Base-by-base conservation (phyloP, 2,329 filamentous ascomycete genomes). In the Pseudogymnoascus sp. region DNA sequence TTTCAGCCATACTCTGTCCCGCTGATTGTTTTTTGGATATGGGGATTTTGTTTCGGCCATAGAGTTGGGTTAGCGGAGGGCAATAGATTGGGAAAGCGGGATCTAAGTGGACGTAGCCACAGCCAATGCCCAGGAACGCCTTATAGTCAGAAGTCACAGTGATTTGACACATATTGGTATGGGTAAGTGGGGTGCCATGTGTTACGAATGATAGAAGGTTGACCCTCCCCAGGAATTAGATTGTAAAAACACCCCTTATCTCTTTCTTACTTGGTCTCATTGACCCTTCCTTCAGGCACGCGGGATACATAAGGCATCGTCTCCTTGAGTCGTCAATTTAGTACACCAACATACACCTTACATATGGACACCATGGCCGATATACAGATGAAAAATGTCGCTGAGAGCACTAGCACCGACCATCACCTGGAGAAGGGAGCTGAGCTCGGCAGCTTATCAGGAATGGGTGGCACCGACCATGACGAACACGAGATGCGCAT, bases 401-500 rank as follows among this genome's bases (percentile, higher is more conserved):
- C 47, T n/a, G 47, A 54, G n/a, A 54, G 47, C 25, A 54, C 47
- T 7, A 61, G 57, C 22, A 20, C 35, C 25, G 35, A 57, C 33
- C 54, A 61, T 4, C 50, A 30, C 18, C 33, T 41, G 12, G 41
- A 54, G 5, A 61, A 65, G 20, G 63, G 60, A 18, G 59, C 66
- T 37, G 69, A 68, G 60, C 37, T 65, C 35, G 63, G 58, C 9
- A 67, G 61, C 43, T 43, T 63, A 35, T 61, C 65, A 54, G 38
- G 60, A 33, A 58, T 64, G 37, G 67, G 70, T 37, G 69, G 69
- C 43, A 72, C 66, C 4, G 60, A 67, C 43, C 58, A 65, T 59
- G 73, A 75, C 64, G 65, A 69, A 28, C 65, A 67, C 20, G 73
- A 74, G 63, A 74, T 75, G 72, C 61, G 63, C 39, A 69, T 70